A percentile compares a stretch with the other conserved stretches of the same genome.
These are phyloP conservation scores for Paramarasmius palmivorus DNA, from an alignment of 1,284 basidiomycete species.

Conservation along the genomic window DNA sequence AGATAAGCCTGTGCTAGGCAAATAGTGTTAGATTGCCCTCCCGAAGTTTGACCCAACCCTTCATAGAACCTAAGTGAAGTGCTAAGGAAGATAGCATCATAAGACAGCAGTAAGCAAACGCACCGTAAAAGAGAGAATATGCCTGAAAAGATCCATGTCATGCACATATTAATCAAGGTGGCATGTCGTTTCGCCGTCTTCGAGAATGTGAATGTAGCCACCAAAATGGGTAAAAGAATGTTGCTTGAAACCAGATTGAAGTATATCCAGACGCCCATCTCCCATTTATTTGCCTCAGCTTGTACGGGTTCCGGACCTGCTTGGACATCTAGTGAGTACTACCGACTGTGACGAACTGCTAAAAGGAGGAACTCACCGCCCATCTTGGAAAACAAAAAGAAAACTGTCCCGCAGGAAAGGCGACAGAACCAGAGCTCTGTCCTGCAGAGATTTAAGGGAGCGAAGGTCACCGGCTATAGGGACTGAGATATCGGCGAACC, in stretches of 20 bases:
- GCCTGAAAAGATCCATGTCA: conserved; percentile 45
- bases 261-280: conserved; percentile 31
- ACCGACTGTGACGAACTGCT: background rate
- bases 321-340: background rate
- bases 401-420: conserved; percentile 13
- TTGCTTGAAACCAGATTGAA: conserved; percentile 34
- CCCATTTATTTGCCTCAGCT: background rate
- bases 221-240: conserved; percentile 37
- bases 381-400: background rate
- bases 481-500: background rate
- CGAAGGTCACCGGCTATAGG: background rate
- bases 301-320: too few species aligned
- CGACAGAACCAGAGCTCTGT: conserved; percentile 10
- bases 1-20: conserved; percentile 47
- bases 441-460: conserved; percentile 10
- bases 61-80: conserved; percentile 35
- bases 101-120: background rate
- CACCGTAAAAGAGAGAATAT: conserved; percentile 18
- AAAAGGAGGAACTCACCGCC: background rate
- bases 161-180: conserved; percentile 40
- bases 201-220: conserved; percentile 35
- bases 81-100: background rate
- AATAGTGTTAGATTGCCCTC: conserved; percentile 37
- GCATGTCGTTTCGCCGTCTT: conserved; percentile 33
- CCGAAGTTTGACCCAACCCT: conserved; percentile 30